These are phyloP conservation scores for Leishmania tropica DNA, from an alignment of 208 protist genomes.

Conservation along the genomic window DNA sequence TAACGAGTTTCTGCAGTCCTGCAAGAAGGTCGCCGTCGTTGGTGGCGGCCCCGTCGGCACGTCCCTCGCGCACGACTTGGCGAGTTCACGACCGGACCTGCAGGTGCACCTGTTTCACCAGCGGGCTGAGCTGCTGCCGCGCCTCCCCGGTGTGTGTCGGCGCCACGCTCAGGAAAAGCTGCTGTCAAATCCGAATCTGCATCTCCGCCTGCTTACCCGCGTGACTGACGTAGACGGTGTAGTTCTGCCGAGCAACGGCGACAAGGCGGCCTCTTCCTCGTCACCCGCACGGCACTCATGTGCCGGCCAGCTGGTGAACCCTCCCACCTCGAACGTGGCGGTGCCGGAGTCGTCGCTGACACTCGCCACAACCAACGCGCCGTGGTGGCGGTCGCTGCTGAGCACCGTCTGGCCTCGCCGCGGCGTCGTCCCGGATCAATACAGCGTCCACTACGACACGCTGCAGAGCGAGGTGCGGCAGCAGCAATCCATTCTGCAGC, in stretches of 20 bases:
- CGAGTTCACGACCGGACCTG: slow-evolving; percentile 52
- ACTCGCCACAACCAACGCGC: neutral
- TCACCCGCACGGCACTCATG: neutral
- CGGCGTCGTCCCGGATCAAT: slow-evolving; percentile 36
- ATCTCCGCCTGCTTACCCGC: slow-evolving; percentile 48
- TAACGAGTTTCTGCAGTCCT: slow-evolving; percentile 69
- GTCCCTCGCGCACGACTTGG: slow-evolving; percentile 73
- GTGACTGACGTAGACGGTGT: slow-evolving; percentile 56
- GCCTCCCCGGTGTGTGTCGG: slow-evolving; percentile 58
- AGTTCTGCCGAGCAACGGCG: neutral
- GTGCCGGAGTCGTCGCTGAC: slow-evolving; percentile 2
- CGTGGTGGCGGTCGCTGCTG: slow-evolving; percentile 33
- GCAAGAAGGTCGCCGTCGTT: slow-evolving; percentile 82
- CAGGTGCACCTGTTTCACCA: slow-evolving; percentile 82
- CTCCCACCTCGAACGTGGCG: slow-evolving; percentile 8
- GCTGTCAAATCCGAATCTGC: slow-evolving; percentile 48
- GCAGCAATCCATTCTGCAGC: slow-evolving; percentile 76
- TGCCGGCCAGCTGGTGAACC: slow-evolving; percentile 1
- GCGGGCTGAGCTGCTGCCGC: slow-evolving; percentile 61
- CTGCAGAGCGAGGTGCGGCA: slow-evolving; percentile 42
- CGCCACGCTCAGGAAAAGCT: slow-evolving; percentile 67
- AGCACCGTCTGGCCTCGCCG: slow-evolving; percentile 7
- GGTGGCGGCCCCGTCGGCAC: slow-evolving; percentile 83
- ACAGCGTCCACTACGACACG: slow-evolving; percentile 54
- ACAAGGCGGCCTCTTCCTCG: neutral